Evolutionary conservation across 1,284 basidiomycete species (phyloP), one percentile per base, ranked within the genome.

Genomic region (Fomes fomentarius): DNA sequence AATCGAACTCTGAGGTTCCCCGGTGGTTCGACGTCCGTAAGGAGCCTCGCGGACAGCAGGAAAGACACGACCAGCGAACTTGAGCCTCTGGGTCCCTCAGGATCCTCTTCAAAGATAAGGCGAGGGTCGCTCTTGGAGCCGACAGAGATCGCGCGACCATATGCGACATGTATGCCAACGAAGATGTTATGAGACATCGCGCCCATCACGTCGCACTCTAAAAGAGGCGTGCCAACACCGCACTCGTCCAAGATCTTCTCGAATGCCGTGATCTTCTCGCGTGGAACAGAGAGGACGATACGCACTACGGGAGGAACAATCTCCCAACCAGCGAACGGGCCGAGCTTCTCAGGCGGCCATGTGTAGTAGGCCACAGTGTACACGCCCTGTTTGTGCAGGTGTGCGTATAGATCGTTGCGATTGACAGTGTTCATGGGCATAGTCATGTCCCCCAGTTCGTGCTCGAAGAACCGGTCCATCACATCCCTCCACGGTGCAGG

Each of bases 41-140:
- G 58, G 7, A 69, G 35, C 40, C 52, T 54, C 1, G 69, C 56
- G 1, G 74, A 66, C 25, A 72, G 53, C 9, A 54, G 58, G 54
- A 76, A 77, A 3, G 72, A 73, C 12, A 67, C 68, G 8, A 76
- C 62, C 17, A 76, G 60, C 5, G 72, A 61, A 1, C 69, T 64
- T 3, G 54, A 53, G 24, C 75, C 74, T 10, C 61, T 40, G 58
- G 63, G 63, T 8, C 73, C 71, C 6, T 64, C 48, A 0, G 58
- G 54, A 56, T 76, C 76, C 40, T 73, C 72, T 17, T 72, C 62
- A 54, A 76, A 69, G 0, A 61, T 5, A 3, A 71, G 60, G 15
- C 54, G 43, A 1, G 67, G 68, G 9, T 56, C 44, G 4, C 31
- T 43, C 39, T 55, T 56, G 12, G 68, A 65, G 3, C 71, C 74